Evolutionary conservation across 805 yeast species (phyloP).

Genomic region (Wickerhamomyces queroliae): DNA sequence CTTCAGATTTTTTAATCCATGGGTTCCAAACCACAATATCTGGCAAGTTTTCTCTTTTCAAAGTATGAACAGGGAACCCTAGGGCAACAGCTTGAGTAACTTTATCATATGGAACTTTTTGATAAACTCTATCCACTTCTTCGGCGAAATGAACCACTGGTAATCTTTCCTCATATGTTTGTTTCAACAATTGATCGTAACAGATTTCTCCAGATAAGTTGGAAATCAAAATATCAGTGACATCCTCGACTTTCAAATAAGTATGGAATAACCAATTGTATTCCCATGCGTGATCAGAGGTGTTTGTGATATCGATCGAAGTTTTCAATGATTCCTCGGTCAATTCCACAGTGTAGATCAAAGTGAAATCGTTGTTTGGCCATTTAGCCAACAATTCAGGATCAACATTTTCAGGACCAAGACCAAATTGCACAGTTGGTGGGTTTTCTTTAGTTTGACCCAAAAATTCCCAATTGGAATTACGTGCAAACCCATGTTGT

Average conservation of each 20-base stretch:
- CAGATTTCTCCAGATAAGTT: constrained; percentile 71
- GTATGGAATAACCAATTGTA: constrained; percentile 97
- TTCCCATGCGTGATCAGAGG: constrained; percentile 58
- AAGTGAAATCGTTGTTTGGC: constrained; percentile 63
- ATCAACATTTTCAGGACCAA: constrained; percentile 79
- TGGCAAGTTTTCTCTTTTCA: constrained; percentile 56
- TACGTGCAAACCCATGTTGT: constrained; percentile 96
- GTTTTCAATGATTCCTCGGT: constrained; percentile 56
- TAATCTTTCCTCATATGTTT: constrained; percentile 60
- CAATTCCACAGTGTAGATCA: constrained; percentile 64
- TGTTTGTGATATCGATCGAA: constrained; percentile 68
- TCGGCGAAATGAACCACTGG: constrained; percentile 68
- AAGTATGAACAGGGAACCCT: constrained; percentile 65
- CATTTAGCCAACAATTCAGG: constrained; percentile 57
- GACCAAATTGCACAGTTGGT: constrained; percentile 83
- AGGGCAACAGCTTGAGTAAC: constrained; percentile 61
- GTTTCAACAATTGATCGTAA: constrained; percentile 68
- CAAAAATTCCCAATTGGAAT: constrained; percentile 86
- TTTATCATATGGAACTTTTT: constrained; percentile 47
- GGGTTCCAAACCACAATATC: constrained; percentile 96
- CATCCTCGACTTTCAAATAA: constrained; percentile 69
- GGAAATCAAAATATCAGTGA: constrained; percentile 69
- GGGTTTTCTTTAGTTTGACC: constrained; percentile 72
- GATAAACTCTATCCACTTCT: constrained; percentile 84
- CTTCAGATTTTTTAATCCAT: constrained; percentile 77